Base-by-base conservation (phyloP, 495 filamentous ascomycete species). In the Annulohypoxylon moriforme region DNA sequence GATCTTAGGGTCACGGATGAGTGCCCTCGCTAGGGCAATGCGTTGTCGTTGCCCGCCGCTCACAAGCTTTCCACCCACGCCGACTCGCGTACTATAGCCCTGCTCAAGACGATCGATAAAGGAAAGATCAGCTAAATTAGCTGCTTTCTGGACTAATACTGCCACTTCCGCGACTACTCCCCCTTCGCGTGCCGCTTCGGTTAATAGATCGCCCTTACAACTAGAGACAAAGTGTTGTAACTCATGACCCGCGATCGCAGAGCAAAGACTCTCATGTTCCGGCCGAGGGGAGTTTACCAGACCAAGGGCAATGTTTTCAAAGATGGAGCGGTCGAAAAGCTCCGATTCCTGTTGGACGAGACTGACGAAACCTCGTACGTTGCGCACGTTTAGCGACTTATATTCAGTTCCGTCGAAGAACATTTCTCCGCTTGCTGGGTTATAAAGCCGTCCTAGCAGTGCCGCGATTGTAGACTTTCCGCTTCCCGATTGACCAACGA, bases 401-500 rank as follows among this genome's bases (percentile, higher is more conserved):
- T 91, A 33, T 63, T 87, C 78, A 3, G 81, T 75, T 8, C 82
- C 85, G 50, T 86, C 86, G 8, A 92, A 80, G 0, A 76, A 29
- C 42, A 92, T 66, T 0, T 47, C 52, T 0, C 83, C 82, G 9
- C 44, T 69, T 0, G 38, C 73, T 0, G 81, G 78, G 5, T 86
- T 81, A 64, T 86, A 85, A 38, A 89, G 75, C 0, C 89, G 77
- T 4, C 82, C 79, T 1, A 89, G 62, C n/a, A 91, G 74, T 11
- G 81, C 82, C 0, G 83, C 84, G 13, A 91, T 79, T 3, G 90
- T 91, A 10, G 87, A 89, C 71, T 93, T 93, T 18, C 90, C 90
- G 62, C 85, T 86, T n/a, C 90, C 90, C 2, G 89, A 90, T 2
- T 86, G 80, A 3, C 90, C 90, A 5, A 92, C 88, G 31, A 93